A percentile compares a stretch with the other conserved stretches of the same genome.
phyloP scores from a whole-genome alignment of 192 early-diverging fungal species.

The Lobulomyces angularis region DNA sequence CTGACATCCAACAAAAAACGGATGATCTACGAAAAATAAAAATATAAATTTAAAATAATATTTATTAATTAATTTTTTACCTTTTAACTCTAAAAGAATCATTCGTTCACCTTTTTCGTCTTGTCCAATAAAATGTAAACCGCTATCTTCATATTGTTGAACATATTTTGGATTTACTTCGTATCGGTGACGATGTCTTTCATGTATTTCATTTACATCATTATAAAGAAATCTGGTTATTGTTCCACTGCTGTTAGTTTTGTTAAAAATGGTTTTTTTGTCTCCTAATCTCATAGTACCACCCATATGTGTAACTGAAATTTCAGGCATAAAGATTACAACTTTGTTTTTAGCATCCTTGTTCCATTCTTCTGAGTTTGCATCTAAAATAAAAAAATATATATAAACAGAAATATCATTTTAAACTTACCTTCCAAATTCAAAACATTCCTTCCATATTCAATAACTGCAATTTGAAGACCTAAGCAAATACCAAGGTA shows the following conservation, averaged over 20 bases:
- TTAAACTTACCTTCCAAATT: constrained; percentile 35
- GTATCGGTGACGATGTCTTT: constrained; percentile 95
- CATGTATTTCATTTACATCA: constrained; percentile 44
- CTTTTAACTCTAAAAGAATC: constrained; percentile 81
- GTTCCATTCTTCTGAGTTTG: constrained; percentile 71
- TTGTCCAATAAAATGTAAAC: constrained; percentile 78
- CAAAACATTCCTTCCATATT: constrained; percentile 89
- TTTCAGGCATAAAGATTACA: constrained; percentile 98
- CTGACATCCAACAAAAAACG: constrained; percentile 89
- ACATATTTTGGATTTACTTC: constrained; percentile 91
- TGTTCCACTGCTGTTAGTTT: constrained; percentile 13
- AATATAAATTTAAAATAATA: constrained; percentile 1
- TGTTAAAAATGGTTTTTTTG: constrained; percentile 58
- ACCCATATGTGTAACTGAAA: constrained; percentile 79
- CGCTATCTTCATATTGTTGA: constrained; percentile 58
- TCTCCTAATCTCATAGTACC: constrained; percentile 94
- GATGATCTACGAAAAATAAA: constrained; percentile 54
- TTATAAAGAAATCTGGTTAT: constrained; percentile 35
- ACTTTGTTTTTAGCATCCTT: constrained; percentile 54
- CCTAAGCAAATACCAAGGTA: constrained; percentile 98
- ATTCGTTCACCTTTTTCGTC: constrained; percentile 95
- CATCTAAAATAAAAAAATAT: constrained; percentile 18
- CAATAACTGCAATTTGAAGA: constrained; percentile 91
- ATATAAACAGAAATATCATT: background rate
- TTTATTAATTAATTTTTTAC: constrained; percentile 1